phyloP scores from a whole-genome alignment of 2,329 filamentous ascomycete genomes.

The Podosphaera fusca region DNA sequence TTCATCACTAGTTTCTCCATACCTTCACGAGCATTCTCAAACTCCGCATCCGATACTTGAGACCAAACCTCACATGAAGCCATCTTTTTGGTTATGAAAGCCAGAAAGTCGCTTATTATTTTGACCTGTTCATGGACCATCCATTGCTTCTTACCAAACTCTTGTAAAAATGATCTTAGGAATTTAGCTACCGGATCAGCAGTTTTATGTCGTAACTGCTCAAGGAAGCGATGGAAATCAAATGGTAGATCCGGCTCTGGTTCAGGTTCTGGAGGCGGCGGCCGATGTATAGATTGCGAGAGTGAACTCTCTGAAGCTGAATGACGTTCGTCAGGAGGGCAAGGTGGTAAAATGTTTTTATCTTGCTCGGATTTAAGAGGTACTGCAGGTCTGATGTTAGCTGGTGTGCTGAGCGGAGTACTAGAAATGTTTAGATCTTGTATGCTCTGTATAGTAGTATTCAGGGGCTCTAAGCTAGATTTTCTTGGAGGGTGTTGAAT shows the following conservation, averaged over 20 bases:
- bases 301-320: slow-evolving; percentile 17
- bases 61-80: slow-evolving; percentile 90
- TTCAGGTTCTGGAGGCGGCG: slow-evolving; percentile 48
- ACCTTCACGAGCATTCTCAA: slow-evolving; percentile 91
- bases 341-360: slow-evolving; percentile 11
- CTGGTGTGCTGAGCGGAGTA: slow-evolving; percentile 5
- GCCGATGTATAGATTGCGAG: slow-evolving; percentile 29
- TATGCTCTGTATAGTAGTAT: slow-evolving; percentile 9
- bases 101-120: slow-evolving; percentile 87
- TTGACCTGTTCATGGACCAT: slow-evolving; percentile 99
- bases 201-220: slow-evolving; percentile 85
- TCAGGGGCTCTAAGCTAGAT: slow-evolving; percentile 61
- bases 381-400: slow-evolving; percentile 17
- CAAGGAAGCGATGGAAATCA: slow-evolving; percentile 90
- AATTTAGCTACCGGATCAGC: slow-evolving; percentile 96
- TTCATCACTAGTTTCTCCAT: slow-evolving; percentile 99
- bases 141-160: slow-evolving; percentile 96
- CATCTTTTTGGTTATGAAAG: slow-evolving; percentile 98
- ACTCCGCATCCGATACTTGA: slow-evolving; percentile 85
- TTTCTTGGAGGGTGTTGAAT: slow-evolving; percentile 56
- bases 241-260: slow-evolving; percentile 75
- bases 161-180: slow-evolving; percentile 74
- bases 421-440: slow-evolving; percentile 12
- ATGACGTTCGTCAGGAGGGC: slow-evolving; percentile 24
- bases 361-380: slow-evolving; percentile 20